Evolutionary conservation across 495 filamentous ascomycete genomes (phyloP).

Genomic region (Diplogelasinospora grovesii): DNA sequence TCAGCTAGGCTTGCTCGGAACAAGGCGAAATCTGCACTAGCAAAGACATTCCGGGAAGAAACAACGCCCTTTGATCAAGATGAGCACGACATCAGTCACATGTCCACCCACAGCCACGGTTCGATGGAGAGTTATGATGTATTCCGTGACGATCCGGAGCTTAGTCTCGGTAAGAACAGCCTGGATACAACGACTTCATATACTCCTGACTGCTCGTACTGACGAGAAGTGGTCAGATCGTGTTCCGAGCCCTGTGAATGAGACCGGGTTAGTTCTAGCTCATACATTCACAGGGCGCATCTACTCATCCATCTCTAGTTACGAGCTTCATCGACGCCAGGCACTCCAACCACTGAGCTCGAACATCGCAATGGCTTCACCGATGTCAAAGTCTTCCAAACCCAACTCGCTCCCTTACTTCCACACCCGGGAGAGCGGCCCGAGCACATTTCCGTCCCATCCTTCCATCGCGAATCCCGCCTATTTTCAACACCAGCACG

Average conservation of each 20-base stretch:
- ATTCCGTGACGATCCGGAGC: constrained; percentile 25
- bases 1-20: constrained; percentile 16
- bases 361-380: constrained; percentile 13
- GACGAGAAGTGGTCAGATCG: background rate
- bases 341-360: constrained; percentile 18
- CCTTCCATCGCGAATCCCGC: constrained; percentile 14
- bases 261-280: constrained; percentile 17
- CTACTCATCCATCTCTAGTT: constrained; percentile 5
- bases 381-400: constrained; percentile 10
- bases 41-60: constrained; percentile 1
- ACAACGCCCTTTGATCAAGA: constrained; percentile 3
- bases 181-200: too few relatives aligned
- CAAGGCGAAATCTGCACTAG: constrained; percentile 5
- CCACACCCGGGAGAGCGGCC: constrained; percentile 4
- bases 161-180: constrained; percentile 20
- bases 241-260: constrained; percentile 18
- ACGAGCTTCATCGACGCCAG: constrained; percentile 17
- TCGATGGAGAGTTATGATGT: constrained; percentile 22
- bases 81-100: constrained; percentile 1
- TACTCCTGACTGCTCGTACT: too few relatives aligned
- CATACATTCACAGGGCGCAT: background rate
- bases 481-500: constrained; percentile 27
- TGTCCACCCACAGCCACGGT: constrained; percentile 11
- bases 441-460: constrained; percentile 15
- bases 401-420: constrained; percentile 9